A percentile compares a stretch with the other conserved stretches of the same genome.
Conservation (phyloP, 1,284 basidiomycete genomes). For the Amylostereum areolatum region DNA sequence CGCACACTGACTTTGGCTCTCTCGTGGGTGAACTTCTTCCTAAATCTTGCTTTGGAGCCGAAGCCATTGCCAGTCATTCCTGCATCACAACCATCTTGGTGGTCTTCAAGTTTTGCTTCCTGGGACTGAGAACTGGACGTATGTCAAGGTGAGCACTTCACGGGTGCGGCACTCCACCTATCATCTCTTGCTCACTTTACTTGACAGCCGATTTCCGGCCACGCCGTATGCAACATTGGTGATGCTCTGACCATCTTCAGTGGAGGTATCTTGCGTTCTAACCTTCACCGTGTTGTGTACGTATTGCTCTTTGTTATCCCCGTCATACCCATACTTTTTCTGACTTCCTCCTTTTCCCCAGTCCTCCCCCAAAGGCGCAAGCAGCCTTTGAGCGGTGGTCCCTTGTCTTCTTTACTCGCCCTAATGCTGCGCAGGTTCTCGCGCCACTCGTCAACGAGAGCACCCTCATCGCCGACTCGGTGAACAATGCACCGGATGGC, state of each 20-base stretch:
- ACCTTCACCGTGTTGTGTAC: conserved; percentile 30
- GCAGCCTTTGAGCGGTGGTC: conserved; percentile 24
- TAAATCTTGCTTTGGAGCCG: too few species aligned
- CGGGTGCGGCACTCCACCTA: not conserved
- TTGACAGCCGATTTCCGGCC: conserved; percentile 25
- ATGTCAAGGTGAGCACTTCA: conserved; percentile 43
- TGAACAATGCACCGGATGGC: conserved; percentile 10
- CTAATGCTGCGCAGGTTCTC: conserved; percentile 21
- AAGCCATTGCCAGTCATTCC: conserved; percentile 39
- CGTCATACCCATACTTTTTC: not conserved
- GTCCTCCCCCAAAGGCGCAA: conserved; percentile 21
- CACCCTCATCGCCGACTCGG: conserved; percentile 19
- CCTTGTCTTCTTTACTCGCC: conserved; percentile 32
- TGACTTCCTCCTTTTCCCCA: not conserved
- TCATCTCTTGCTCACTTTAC: not conserved
- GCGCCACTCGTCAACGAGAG: conserved; percentile 19
- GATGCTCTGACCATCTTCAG: conserved; percentile 37
- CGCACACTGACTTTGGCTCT: conserved; percentile 34
- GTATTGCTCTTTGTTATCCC: conserved; percentile 6
- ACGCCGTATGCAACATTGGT: conserved; percentile 24
- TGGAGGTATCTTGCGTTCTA: conserved; percentile 32
- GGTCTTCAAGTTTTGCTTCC: conserved; percentile 68
- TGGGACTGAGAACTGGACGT: conserved; percentile 60
- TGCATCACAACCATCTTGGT: conserved; percentile 60
- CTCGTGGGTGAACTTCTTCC: not conserved